Evolutionary conservation across 208 protist species (phyloP).

Genomic region (Leishmania guyanensis): DNA sequence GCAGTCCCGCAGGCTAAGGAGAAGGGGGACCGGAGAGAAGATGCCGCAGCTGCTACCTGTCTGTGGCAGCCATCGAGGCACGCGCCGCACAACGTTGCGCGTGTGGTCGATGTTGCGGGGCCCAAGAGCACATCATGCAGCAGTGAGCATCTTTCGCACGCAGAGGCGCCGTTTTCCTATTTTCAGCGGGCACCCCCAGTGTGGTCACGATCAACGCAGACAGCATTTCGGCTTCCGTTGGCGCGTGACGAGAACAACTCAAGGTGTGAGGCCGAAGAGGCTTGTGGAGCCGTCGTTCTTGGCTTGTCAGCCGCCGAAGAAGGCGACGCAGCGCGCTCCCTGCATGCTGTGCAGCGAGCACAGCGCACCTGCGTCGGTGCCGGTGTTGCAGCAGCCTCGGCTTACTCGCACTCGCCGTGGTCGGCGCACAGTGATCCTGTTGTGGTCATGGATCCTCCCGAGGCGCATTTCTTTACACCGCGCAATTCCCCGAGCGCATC

Average conservation of each 20-base stretch:
- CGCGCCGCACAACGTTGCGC: neutral
- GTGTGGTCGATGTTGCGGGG: neutral
- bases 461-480: constrained; percentile 1
- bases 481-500: neutral
- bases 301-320: neutral
- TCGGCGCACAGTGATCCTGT: neutral
- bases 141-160: neutral
- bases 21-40: neutral
- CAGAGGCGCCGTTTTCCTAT: constrained; percentile 14
- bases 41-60: neutral
- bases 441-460: neutral
- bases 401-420: neutral
- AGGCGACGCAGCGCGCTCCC: neutral
- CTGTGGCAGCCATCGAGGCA: neutral
- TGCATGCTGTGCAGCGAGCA: neutral
- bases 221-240: neutral
- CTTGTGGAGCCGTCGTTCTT: neutral
- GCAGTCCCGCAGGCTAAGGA: neutral
- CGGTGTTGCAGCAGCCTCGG: neutral
- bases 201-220: neutral
- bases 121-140: neutral
- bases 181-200: constrained; percentile 28
- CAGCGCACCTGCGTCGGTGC: neutral
- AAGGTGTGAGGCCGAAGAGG: neutral
- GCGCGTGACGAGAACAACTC: neutral